Conservation (phyloP, 2,329 filamentous ascomycete genomes). For the Apiospora pterosperma region DNA sequence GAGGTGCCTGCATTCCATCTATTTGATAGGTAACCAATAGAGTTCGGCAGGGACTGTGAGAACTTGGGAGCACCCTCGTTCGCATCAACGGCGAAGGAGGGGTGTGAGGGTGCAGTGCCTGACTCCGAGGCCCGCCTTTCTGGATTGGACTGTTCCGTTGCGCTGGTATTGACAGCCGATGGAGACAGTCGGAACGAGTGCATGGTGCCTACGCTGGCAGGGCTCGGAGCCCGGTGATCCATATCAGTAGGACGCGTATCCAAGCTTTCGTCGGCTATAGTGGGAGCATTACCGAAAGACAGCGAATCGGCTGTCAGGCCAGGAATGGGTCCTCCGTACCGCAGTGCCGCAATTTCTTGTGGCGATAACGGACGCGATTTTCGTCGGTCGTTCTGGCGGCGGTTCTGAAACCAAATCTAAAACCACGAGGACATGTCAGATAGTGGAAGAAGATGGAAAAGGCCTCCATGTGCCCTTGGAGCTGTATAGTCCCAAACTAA, state of each 20-base stretch:
- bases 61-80: slow-evolving; percentile 20
- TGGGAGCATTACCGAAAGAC: slow-evolving; percentile 15
- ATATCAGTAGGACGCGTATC: slow-evolving; percentile 14
- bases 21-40: slow-evolving; percentile 51
- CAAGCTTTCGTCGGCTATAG: slow-evolving; percentile 8
- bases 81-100: slow-evolving; percentile 16
- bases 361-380: slow-evolving; percentile 81
- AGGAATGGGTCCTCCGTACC: slow-evolving; percentile 49
- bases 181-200: slow-evolving; percentile 20
- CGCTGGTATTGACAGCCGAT: background rate
- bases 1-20: slow-evolving; percentile 53
- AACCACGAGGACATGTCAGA: slow-evolving; percentile 14
- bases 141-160: slow-evolving; percentile 9
- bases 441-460: slow-evolving; percentile 13
- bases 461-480: background rate
- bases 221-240: slow-evolving; percentile 15
- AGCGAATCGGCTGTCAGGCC: slow-evolving; percentile 45
- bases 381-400: slow-evolving; percentile 86
- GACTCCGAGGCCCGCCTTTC: slow-evolving; percentile 13
- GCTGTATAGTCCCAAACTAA: slow-evolving; percentile 41
- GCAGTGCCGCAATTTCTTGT: slow-evolving; percentile 66
- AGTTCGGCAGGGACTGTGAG: slow-evolving; percentile 39
- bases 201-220: slow-evolving; percentile 17
- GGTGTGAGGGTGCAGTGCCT: slow-evolving; percentile 15
- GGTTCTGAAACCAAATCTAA: slow-evolving; percentile 97